Percentiles rank a stretch among this genome's conserved stretches.
phyloP scores from a whole-genome alignment of 441 rosid species.

The Populus hybrid region DNA sequence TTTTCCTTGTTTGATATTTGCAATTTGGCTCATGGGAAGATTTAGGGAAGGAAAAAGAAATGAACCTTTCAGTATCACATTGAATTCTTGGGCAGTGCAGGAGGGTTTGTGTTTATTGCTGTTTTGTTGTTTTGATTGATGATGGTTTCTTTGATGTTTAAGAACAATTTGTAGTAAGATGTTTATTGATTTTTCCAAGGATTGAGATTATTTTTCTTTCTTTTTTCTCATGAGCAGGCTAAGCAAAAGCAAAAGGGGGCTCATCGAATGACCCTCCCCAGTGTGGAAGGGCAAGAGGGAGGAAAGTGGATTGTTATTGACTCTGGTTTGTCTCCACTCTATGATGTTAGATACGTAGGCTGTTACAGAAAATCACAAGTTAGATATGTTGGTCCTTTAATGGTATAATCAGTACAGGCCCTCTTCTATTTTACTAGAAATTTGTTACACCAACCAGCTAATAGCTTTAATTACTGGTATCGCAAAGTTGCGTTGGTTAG shows the following conservation, averaged over 20 bases:
- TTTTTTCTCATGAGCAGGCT: conserved; percentile 42
- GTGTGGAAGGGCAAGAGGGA: conserved; percentile 65
- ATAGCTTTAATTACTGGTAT: not conserved
- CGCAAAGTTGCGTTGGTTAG: not conserved
- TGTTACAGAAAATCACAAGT: not conserved
- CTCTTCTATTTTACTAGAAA: not conserved
- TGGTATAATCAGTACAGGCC: not conserved
- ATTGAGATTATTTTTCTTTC: not conserved
- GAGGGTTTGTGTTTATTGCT: not conserved
- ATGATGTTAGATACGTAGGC: not conserved
- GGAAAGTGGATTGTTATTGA: conserved; percentile 91
- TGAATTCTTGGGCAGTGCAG: not conserved
- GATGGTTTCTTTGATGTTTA: not conserved
- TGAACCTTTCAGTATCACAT: not conserved
- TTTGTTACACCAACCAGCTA: not conserved
- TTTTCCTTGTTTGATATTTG: not conserved
- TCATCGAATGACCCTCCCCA: conserved; percentile 52
- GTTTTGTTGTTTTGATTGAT: not conserved
- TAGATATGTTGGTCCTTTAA: not conserved
- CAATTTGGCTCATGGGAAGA: not conserved
- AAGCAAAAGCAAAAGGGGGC: conserved; percentile 87
- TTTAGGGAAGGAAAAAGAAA: not conserved
- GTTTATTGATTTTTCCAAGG: not conserved
- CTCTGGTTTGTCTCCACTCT: conserved; percentile 52
- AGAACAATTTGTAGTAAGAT: not conserved